Evolutionary conservation across 257 asterid species (phyloP).

Genomic region (Prunella vulgaris): DNA sequence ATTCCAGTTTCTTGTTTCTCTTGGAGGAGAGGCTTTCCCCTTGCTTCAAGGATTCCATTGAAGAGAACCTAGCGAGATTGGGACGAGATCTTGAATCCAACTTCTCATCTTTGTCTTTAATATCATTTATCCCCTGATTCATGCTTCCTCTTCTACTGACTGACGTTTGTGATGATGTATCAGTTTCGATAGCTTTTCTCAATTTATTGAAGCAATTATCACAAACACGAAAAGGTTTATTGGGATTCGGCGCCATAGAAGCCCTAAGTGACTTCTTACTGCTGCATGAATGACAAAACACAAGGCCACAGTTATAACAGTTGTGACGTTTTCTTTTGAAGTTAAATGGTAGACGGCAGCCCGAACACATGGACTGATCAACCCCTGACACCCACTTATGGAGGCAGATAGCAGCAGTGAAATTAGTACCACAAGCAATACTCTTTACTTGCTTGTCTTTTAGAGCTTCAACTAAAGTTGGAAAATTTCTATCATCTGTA

Average conservation of each 20-base stretch:
- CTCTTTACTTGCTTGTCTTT: slow-evolving; percentile 94
- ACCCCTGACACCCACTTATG: slow-evolving; percentile 95
- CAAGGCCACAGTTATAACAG: slow-evolving; percentile 95
- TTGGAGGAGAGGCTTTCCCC: slow-evolving; percentile 67
- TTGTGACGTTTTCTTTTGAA: slow-evolving; percentile 95
- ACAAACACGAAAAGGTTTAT: slow-evolving; percentile 87
- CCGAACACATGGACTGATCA: slow-evolving; percentile 96
- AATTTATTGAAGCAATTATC: slow-evolving; percentile 77
- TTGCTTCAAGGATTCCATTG: slow-evolving; percentile 86
- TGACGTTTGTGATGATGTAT: slow-evolving; percentile 62
- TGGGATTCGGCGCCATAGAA: slow-evolving; percentile 95
- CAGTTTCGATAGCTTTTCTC: slow-evolving; percentile 73
- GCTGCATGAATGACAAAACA: slow-evolving; percentile 93
- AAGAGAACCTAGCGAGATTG: slow-evolving; percentile 71
- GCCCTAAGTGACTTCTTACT: slow-evolving; percentile 85
- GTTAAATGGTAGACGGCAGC: slow-evolving; percentile 83
- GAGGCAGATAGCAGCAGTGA: slow-evolving; percentile 83
- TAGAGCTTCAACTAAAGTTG: slow-evolving; percentile 77
- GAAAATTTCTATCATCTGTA: slow-evolving; percentile 70
- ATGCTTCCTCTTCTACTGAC: slow-evolving; percentile 66
- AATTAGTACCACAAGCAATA: slow-evolving; percentile 84
- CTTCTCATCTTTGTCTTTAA: slow-evolving; percentile 64
- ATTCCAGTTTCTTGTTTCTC: slow-evolving; percentile 79
- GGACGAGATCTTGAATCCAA: slow-evolving; percentile 68
- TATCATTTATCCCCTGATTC: slow-evolving; percentile 51